These are phyloP conservation scores for Waltergamsia citrina DNA, from an alignment of 2,329 filamentous ascomycete genomes.

Conservation along the genomic window DNA sequence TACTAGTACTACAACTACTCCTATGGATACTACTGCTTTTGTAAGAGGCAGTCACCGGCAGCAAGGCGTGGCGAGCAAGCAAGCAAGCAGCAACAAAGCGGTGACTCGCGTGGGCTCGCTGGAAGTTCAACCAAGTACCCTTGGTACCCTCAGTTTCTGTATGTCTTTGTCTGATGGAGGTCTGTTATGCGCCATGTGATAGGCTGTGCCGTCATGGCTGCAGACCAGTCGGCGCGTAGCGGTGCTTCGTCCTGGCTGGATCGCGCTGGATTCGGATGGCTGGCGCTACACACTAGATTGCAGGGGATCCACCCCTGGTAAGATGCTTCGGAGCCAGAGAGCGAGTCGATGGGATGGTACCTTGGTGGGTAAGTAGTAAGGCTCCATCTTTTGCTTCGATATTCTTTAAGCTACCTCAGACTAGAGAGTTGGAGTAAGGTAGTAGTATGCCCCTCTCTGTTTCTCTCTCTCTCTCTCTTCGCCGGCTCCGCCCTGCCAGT, in stretches of 20 bases:
- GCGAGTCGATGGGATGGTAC: conserved; percentile 37
- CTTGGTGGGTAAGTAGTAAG: too few species aligned
- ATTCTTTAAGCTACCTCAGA: too few species aligned
- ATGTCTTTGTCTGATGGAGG: conserved; percentile 6
- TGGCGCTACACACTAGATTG: conserved; percentile 25
- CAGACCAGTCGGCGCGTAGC: conserved; percentile 6
- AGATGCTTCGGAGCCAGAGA: conserved; percentile 23
- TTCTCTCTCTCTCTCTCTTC: too few species aligned
- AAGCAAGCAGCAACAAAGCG: too few species aligned
- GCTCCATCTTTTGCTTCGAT: too few species aligned
- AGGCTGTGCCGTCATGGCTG: conserved; percentile 1
- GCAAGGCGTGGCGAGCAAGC: background rate
- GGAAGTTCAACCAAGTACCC: conserved; percentile 2
- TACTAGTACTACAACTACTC: too few species aligned
- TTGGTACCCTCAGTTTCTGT: conserved; percentile 2
- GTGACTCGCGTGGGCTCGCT: background rate
- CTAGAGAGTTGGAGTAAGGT: too few species aligned
- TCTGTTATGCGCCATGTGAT: conserved; percentile 1
- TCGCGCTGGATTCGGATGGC: conserved; percentile 18
- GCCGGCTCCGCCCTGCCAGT: too few species aligned
- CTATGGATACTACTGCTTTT: too few species aligned
- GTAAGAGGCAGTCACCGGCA: too few species aligned
- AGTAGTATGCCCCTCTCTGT: too few species aligned
- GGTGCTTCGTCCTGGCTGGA: background rate
- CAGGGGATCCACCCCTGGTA: conserved; percentile 22